A percentile compares a stretch with the other conserved stretches of the same genome.
phyloP scores from a whole-genome alignment of 2,329 filamentous ascomycete species.

The Scortechinia acanthostroma region DNA sequence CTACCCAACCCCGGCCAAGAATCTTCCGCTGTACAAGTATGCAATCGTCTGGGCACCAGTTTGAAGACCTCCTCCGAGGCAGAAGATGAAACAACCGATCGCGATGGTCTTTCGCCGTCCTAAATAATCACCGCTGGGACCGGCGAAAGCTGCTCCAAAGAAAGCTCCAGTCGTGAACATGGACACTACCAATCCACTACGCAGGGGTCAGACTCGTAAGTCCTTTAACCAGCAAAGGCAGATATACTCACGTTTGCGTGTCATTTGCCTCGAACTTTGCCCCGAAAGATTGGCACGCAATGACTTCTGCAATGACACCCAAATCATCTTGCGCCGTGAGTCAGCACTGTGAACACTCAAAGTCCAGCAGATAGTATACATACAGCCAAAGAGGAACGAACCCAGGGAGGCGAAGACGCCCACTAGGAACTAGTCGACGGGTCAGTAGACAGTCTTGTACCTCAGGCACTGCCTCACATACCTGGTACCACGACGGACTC shows the following conservation, averaged over 20 bases:
- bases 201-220: slow-evolving; percentile 15
- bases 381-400: slow-evolving; percentile 44
- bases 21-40: slow-evolving; percentile 66
- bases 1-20: slow-evolving; percentile 57
- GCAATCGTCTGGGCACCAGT: slow-evolving; percentile 51
- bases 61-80: slow-evolving; percentile 67
- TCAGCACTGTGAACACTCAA: too few species aligned
- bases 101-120: slow-evolving; percentile 69
- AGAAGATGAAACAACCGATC: slow-evolving; percentile 64
- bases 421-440: slow-evolving; percentile 37
- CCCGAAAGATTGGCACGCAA: slow-evolving; percentile 36
- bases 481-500: too few species aligned
- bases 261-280: slow-evolving; percentile 25
- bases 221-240: slow-evolving; percentile 12
- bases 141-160: slow-evolving; percentile 59
- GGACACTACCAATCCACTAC: slow-evolving; percentile 67
- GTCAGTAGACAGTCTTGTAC: not conserved
- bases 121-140: slow-evolving; percentile 52
- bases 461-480: too few species aligned
- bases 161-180: slow-evolving; percentile 75
- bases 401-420: slow-evolving; percentile 46
- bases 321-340: too few species aligned
- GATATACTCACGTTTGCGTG: too few species aligned
- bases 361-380: too few species aligned
- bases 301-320: slow-evolving; percentile 40